phyloP scores from a whole-genome alignment of 768 basidiomycete species.

The Lanmaoa pseudosensibilis region DNA sequence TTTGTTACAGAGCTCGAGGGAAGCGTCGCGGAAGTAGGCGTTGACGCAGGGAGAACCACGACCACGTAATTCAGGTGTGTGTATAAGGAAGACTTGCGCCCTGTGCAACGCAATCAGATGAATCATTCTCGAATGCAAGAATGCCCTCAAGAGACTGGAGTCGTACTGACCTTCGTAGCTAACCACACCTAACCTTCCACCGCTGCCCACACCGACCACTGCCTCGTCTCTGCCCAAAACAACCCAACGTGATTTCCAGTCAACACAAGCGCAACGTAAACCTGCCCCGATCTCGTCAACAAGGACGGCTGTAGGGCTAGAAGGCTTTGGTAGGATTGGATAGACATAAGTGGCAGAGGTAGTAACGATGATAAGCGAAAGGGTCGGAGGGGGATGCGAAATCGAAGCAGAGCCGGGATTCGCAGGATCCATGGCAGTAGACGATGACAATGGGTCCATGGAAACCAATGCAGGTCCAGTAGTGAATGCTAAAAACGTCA shows the following conservation, averaged over 20 bases:
- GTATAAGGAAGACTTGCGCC: conserved; percentile 68
- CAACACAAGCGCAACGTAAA: conserved; percentile 82
- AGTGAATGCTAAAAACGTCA: conserved; percentile 89
- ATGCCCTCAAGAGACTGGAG: too few species aligned
- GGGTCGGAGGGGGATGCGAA: conserved; percentile 35
- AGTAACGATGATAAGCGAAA: conserved; percentile 85
- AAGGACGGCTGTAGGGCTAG: conserved; percentile 60
- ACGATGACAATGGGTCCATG: conserved; percentile 21
- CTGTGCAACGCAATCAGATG: conserved; percentile 9
- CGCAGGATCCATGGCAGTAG: conserved; percentile 20
- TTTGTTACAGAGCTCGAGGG: conserved; percentile 62
- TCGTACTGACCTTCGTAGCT: conserved; percentile 82
- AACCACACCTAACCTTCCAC: conserved; percentile 80
- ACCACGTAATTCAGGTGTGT: conserved; percentile 83
- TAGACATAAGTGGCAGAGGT: conserved; percentile 78
- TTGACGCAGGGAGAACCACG: conserved; percentile 84
- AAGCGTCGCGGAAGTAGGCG: conserved; percentile 52
- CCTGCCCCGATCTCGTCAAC: conserved; percentile 87
- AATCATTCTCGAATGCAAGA: background rate
- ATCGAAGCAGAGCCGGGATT: background rate
- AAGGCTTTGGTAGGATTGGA: conserved; percentile 69
- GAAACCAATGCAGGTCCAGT: conserved; percentile 31
- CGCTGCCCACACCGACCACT: conserved; percentile 79
- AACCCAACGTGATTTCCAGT: conserved; percentile 69
- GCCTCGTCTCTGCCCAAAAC: conserved; percentile 91